Base-by-base conservation (phyloP, 2,329 filamentous ascomycete species). In the Exophiala lecanii-corni region DNA sequence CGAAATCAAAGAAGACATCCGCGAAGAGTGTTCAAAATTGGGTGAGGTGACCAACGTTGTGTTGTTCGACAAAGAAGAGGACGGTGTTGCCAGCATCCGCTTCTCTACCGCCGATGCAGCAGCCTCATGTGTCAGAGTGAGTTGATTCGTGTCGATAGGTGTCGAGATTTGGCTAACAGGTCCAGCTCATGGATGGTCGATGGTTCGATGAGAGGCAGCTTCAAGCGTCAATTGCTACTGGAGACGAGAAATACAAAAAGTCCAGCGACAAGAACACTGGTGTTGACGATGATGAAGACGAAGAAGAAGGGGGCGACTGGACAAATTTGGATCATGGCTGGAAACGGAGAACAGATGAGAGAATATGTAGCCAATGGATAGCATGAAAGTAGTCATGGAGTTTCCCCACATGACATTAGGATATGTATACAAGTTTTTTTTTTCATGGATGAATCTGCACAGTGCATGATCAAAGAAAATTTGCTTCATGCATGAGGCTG, bases 1-100 rank as follows among this genome's bases (percentile, higher is more conserved):
- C 26, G 91, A 97, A 51, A 94, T 97, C 68, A 94, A 94, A 61
- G 85, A 95, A 62, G 92, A 98, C 61, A 86, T 97, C 43, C 79
- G 86, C 34, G 87, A 95, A 38, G 89, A 95, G 65, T 94, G 88
- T 62, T 75, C 79, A 45, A 94, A 94, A 66, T 71, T 92, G 10
- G 92, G 92, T 2, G 75, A 82, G 17, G 87, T 97, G 25, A 94
- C 89, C 21, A 96, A 94, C 59, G 86, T 97, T 30, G 82, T 92
- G 2, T 71, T 98, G 12, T 98, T 85, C 62, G 92, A 98, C 62
- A 74, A 82, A 51, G 94, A 98, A 64, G 69, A 78, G 3, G 84
- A 88, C 1, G 92, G 92, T 13, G 77, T 97, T 26, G 84, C 89
- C 6, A 89, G 82, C 41, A 85, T 98, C 50, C 82, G 84, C 56